A percentile compares a stretch with the other conserved stretches of the same genome.
Conservation (phyloP, 179 eudicot genomes). For the Spinacia oleracea region DNA sequence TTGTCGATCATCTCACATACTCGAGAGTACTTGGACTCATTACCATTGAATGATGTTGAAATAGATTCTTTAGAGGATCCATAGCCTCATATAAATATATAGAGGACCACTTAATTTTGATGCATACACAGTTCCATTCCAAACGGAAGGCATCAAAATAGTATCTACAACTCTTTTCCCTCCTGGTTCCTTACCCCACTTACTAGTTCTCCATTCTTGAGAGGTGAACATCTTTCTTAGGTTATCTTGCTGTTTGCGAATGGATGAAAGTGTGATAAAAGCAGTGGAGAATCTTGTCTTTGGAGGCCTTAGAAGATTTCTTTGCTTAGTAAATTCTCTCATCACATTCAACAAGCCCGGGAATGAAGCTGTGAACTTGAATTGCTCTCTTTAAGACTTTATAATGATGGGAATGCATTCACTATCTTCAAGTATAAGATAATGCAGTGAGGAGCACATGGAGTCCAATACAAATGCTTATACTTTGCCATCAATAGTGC, state of each 20-base stretch:
- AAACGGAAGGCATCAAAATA: conserved; percentile 1
- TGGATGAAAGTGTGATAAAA: too few relatives aligned
- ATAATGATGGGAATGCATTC: neutral
- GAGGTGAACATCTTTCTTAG: too few relatives aligned
- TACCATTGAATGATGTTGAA: neutral
- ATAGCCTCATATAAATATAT: neutral
- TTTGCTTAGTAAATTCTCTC: neutral
- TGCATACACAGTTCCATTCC: neutral
- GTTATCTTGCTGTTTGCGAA: too few relatives aligned
- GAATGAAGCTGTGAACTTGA: neutral
- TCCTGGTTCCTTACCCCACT: too few relatives aligned
- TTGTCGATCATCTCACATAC: neutral
- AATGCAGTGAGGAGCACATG: neutral
- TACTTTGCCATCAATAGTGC: too few relatives aligned
- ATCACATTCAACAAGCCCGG: too few relatives aligned
- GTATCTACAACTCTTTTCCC: neutral
- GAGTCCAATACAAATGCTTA: too few relatives aligned
- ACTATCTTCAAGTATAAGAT: neutral
- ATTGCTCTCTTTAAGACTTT: too few relatives aligned
- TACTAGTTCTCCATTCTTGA: too few relatives aligned
- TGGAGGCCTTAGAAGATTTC: neutral
- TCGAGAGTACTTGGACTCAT: neutral
- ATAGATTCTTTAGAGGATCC: neutral
- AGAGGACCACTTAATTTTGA: neutral
- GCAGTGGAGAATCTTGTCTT: neutral